Evolutionary conservation across 306 rosid genomes (phyloP).

Genomic region (Macrotyloma uniflorum): DNA sequence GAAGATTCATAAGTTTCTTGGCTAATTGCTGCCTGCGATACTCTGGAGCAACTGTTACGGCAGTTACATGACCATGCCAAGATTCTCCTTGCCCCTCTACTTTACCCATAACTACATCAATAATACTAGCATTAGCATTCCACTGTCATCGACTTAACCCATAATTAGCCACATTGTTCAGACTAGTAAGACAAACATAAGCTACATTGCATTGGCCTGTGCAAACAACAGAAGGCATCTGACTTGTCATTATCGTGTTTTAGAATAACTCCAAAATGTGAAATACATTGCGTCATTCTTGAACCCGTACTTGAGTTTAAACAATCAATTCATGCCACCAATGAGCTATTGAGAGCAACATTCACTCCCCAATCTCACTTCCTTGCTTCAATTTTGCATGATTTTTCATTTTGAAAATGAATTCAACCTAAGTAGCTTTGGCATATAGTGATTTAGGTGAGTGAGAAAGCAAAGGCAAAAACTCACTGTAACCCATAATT

Average conservation of each 20-base stretch:
- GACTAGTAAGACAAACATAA: neutral
- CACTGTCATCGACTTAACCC: neutral
- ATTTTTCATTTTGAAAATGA: neutral
- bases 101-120: constrained; percentile 90
- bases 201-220: neutral
- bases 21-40: constrained; percentile 96
- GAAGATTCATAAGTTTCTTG: constrained; percentile 92
- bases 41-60: constrained; percentile 90
- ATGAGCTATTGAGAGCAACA: neutral
- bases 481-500: constrained; percentile 96
- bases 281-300: constrained; percentile 8
- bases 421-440: neutral
- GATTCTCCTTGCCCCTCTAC: constrained; percentile 99
- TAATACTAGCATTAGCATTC: neutral
- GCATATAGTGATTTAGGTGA: neutral
- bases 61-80: constrained; percentile 99
- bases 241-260: neutral
- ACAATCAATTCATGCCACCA: constrained; percentile 13
- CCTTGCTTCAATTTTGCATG: neutral
- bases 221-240: neutral
- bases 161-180: neutral
- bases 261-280: neutral
- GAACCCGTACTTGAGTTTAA: neutral
- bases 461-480: neutral
- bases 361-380: neutral